Percentiles rank a stretch among this genome's conserved stretches.
phyloP scores from a whole-genome alignment of 805 yeast species.

The Scheffersomyces spartinae region DNA sequence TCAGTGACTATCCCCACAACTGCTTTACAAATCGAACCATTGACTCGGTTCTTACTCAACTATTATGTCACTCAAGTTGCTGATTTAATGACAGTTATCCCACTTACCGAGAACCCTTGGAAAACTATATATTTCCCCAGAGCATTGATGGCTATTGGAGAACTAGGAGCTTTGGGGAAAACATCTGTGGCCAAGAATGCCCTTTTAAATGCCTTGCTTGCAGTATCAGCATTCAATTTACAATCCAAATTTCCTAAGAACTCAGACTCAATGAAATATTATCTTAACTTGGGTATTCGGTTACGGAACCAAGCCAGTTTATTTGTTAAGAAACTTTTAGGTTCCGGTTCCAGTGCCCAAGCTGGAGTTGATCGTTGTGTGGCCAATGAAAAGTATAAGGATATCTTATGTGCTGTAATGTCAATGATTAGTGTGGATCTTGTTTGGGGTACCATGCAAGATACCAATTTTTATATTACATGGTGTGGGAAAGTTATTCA shows the following conservation, averaged over 20 bases:
- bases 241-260: constrained; percentile 62
- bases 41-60: constrained; percentile 59
- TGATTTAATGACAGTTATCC: constrained; percentile 64
- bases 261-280: constrained; percentile 55
- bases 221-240: constrained; percentile 72
- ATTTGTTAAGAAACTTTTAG: constrained; percentile 47
- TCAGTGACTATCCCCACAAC: constrained; percentile 57
- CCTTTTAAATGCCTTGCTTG: constrained; percentile 63
- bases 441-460: constrained; percentile 86
- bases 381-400: constrained; percentile 62
- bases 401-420: constrained; percentile 68
- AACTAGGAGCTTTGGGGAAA: constrained; percentile 58
- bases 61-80: constrained; percentile 71
- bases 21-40: constrained; percentile 54
- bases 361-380: constrained; percentile 36
- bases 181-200: constrained; percentile 73
- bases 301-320: constrained; percentile 64
- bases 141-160: constrained; percentile 75
- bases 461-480: constrained; percentile 62
- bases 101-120: constrained; percentile 76
- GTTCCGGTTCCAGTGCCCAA: constrained; percentile 17
- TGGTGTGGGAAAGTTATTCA: constrained; percentile 69
- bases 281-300: constrained; percentile 60
- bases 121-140: constrained; percentile 76
- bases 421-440: constrained; percentile 84